These are phyloP conservation scores for Termitomyces sp. DNA, from an alignment of 768 basidiomycete species.

Conservation along the genomic window DNA sequence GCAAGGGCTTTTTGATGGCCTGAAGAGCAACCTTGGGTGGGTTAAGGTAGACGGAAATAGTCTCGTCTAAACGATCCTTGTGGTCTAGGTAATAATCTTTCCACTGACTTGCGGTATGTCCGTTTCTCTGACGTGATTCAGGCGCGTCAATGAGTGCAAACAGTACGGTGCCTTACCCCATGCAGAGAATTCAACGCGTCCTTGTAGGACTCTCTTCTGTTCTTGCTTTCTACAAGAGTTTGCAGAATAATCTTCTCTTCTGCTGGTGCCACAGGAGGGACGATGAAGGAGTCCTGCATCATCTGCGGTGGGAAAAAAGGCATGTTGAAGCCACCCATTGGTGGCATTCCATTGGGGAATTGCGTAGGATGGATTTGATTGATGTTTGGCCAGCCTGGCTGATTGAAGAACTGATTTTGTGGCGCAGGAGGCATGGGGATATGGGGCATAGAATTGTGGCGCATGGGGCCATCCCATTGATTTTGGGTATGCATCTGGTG, in stretches of 20 bases:
- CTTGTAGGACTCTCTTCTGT: slow-evolving; percentile 47
- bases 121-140: slow-evolving; percentile 32
- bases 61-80: slow-evolving; percentile 50
- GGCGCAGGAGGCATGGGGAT: slow-evolving; percentile 20
- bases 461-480: slow-evolving; percentile 22
- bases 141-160: slow-evolving; percentile 10
- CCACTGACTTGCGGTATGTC: slow-evolving; percentile 59
- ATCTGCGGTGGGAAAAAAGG: slow-evolving; percentile 46
- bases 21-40: slow-evolving; percentile 19
- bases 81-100: slow-evolving; percentile 79
- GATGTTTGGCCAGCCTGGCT: slow-evolving; percentile 22
- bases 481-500: slow-evolving; percentile 6
- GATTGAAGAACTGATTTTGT: slow-evolving; percentile 28
- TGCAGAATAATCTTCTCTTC: slow-evolving; percentile 59
- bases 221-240: slow-evolving; percentile 34
- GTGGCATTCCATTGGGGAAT: slow-evolving; percentile 24
- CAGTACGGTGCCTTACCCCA: slow-evolving; percentile 37
- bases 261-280: slow-evolving; percentile 47
- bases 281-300: slow-evolving; percentile 47
- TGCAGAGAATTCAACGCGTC: slow-evolving; percentile 63
- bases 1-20: slow-evolving; percentile 35
- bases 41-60: slow-evolving; percentile 29
- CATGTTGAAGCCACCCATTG: slow-evolving; percentile 28
- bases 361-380: slow-evolving; percentile 26
- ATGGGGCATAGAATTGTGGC: slow-evolving; percentile 11